Base-by-base conservation (phyloP, 176 grass and related monocot genomes). In the Elymus sibiricus region DNA sequence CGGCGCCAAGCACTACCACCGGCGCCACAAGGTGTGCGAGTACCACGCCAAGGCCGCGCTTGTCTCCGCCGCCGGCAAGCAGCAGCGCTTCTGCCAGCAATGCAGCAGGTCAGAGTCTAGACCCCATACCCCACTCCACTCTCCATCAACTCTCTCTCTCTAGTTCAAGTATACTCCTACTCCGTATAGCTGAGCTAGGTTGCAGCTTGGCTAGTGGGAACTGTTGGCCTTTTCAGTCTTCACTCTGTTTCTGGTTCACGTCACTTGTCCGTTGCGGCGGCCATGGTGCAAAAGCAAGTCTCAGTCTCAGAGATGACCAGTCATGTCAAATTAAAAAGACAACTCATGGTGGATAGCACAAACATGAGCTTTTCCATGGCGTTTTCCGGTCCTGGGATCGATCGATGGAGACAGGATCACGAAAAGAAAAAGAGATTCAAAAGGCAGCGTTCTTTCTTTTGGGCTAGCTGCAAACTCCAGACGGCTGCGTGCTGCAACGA, bases 21-120 rank as follows among this genome's bases (percentile, higher is more conserved):
- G 96, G 72, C 94, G 96, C 70, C 96, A 98, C 76, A 98, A 98
- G 86, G 96, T 98, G 19, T 98, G 96, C 83, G 96, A 98, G 90
- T 89, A 95, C 89, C 96, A 98, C 65, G 93, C 96, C 87, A 98
- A 98, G 93, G 92, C 96, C 19, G 42, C 93, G 47, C 83, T 95
- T 82, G 93, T 98, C 87, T 42, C 73, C 62, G 87, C 89, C 39
- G 82, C 11, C 34, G 93, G 93, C 11, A 81, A 94, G 86, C 96
- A 95, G 85, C 89, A 98, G 84, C 90, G 96, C 49, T 95, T 98
- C 90, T 98, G 96, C 90, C 96, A 98, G 85, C 96, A 98, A 72
- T 98, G 96, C 90, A 95, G 93, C 90, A 94, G 96, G 96, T 95
- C 22, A 12, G 14, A 13, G 1, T 5, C 4, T 7, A 14, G 0